Evolutionary conservation across 176 grass and related monocot species (phyloP), one percentile per base, ranked within the genome.

Genomic region (Olyra latifolia): DNA sequence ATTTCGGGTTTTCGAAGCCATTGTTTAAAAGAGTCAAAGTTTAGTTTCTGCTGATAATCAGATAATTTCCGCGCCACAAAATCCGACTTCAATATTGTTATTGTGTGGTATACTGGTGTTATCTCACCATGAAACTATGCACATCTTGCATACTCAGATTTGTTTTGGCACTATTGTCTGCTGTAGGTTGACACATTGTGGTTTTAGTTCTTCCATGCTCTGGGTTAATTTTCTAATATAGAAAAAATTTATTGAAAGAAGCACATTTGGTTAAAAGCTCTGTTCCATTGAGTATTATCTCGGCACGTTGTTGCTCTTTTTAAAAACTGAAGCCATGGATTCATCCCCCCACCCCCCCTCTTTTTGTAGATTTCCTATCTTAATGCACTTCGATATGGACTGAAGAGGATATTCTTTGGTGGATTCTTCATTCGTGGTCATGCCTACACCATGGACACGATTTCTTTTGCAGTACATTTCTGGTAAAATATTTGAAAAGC

Each of bases 361-460:
- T 9, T 24, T 80, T 50, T 74, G 54, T 70, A 95, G 95, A 93
- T 98, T 78, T 93, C 95, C 58, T 98, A 98, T 91, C 85, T 98
- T 25, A 98, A 98, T 79, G 95, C 95, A 81, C 90, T 98, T 82
- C 92, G 95, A 19, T 98, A 98, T 87, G 92, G 95, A 71, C 88
- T 98, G 30, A 98, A 98, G 76, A 98, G 82, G 80, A 98, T 98
- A 85, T 93, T 98, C 80, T 98, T 98, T 72, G 95, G 95, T 66
- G 95, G 95, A 68, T 98, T 98, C 77, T 98, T 98, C 62, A 98
- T 98, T 81, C 95, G 95, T 78, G 95, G 95, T 5, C 95, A 98
- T 86, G 95, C 95, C 55, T 98, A 98, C 75, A 98, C 95, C 53
- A 98, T 98, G 95, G 95, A 98, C 71, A 98, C 95, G 24, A 98